phyloP scores from a whole-genome alignment of 352 stramenopile species.

The Phytophthora nicotianae region DNA sequence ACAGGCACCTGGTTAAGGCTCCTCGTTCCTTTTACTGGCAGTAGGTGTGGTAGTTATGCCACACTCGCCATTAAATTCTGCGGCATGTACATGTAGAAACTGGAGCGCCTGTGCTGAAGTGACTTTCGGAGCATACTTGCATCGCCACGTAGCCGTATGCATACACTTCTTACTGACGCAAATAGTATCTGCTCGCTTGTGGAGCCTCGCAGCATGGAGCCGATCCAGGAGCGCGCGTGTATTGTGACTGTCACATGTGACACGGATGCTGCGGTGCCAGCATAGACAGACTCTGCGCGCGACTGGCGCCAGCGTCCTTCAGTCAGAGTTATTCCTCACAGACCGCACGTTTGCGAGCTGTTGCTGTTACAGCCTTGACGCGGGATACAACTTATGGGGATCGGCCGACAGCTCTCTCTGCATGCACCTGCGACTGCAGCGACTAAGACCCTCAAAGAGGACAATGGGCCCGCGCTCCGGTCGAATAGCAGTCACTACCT shows the following conservation, averaged over 20 bases:
- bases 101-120: no score
- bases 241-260: constrained; percentile 4
- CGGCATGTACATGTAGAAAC: no score
- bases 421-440: constrained; percentile 2
- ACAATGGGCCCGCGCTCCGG: neutral
- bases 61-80: no score
- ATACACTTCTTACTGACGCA: no score
- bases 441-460: constrained; percentile 12
- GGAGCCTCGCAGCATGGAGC: constrained; percentile 7
- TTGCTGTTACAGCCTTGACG: neutral
- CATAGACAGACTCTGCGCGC: constrained; percentile 27
- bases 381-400: constrained; percentile 2
- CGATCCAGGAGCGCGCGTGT: constrained; percentile 1
- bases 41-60: no score
- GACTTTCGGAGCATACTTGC: no score
- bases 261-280: constrained; percentile 26
- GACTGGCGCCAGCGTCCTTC: constrained; percentile 11
- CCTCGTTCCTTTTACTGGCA: no score
- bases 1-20: no score
- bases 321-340: constrained; percentile 14
- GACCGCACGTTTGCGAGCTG: constrained; percentile 5
- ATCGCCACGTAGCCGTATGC: no score
- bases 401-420: constrained; percentile 19
- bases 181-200: neutral
- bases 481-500: constrained; percentile 2